These are phyloP conservation scores for Coemansia sp. DNA, from an alignment of 192 early-diverging fungal species.

Conservation along the genomic window DNA sequence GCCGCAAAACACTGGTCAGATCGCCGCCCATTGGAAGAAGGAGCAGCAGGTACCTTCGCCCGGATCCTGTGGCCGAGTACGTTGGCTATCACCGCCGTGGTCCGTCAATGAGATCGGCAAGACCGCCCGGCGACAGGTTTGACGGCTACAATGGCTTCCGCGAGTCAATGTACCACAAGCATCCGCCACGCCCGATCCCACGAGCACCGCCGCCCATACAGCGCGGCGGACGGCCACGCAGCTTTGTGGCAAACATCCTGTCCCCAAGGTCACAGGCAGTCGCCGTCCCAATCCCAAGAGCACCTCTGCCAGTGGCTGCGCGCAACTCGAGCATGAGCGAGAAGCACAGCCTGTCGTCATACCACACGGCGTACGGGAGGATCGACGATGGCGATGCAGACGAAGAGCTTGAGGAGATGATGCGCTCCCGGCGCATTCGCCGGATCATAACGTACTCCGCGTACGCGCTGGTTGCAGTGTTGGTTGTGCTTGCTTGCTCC, in stretches of 20 bases:
- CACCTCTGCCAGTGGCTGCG: conserved; percentile 7
- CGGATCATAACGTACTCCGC: conserved; percentile 28
- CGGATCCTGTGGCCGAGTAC: conserved; percentile 23
- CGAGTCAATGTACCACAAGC: conserved; percentile 9
- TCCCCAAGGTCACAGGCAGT: conserved; percentile 20
- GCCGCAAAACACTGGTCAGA: conserved; percentile 4
- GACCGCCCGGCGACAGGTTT: not conserved
- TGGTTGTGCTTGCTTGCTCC: conserved; percentile 24
- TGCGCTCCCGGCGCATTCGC: conserved; percentile 28
- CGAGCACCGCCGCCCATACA: conserved; percentile 29
- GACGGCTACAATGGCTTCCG: conserved; percentile 7
- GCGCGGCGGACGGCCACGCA: conserved; percentile 8
- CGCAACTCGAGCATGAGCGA: conserved; percentile 18
- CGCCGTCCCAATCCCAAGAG: conserved; percentile 9
- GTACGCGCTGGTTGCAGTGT: conserved; percentile 13
- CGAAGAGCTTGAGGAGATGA: conserved; percentile 43
- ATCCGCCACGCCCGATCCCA: conserved; percentile 18
- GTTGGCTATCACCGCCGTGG: conserved; percentile 27
- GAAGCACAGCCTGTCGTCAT: conserved; percentile 36
- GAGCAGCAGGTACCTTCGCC: conserved; percentile 14
- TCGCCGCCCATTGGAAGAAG: conserved; percentile 21
- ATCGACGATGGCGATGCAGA: conserved; percentile 22
- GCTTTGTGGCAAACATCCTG: conserved; percentile 14
- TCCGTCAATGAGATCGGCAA: conserved; percentile 12
- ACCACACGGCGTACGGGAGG: conserved; percentile 15